A percentile compares a stretch with the other conserved stretches of the same genome.
phyloP scores from a whole-genome alignment of 495 filamentous ascomycete species.

The Penicillium paxilli region DNA sequence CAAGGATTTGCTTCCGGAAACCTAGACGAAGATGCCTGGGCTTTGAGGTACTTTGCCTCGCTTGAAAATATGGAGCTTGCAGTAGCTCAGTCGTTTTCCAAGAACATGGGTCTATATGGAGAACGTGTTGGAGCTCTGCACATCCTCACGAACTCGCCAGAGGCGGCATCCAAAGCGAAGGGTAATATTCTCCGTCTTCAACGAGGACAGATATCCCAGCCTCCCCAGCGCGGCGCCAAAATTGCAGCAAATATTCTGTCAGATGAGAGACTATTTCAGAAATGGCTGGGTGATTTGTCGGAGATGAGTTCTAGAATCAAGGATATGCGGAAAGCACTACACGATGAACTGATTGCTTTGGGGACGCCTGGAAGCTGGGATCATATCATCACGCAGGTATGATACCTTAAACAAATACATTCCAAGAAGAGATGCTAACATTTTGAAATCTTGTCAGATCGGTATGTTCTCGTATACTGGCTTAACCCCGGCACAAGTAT shows the following conservation, averaged over 20 bases:
- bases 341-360: slow-evolving; percentile 1
- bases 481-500: not conserved
- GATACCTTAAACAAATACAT: too few species aligned
- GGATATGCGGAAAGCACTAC: slow-evolving; percentile 1
- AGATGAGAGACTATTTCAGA: not conserved
- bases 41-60: not conserved
- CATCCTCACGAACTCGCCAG: slow-evolving; percentile 1
- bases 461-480: slow-evolving; percentile 8
- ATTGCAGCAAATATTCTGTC: not conserved
- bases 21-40: slow-evolving; percentile 5
- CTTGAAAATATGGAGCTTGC: slow-evolving; percentile 1
- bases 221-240: not conserved
- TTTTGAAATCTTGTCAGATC: not conserved
- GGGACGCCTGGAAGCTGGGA: slow-evolving; percentile 7
- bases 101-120: slow-evolving; percentile 4
- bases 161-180: slow-evolving; percentile 1
- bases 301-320: slow-evolving; percentile 6
- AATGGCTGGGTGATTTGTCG: not conserved
- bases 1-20: slow-evolving; percentile 5
- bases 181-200: slow-evolving; percentile 1
- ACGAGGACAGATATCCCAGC: slow-evolving; percentile 5
- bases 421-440: too few species aligned
- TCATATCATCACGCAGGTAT: slow-evolving; percentile 1
- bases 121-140: slow-evolving; percentile 4
- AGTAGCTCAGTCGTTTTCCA: not conserved